These are phyloP conservation scores for Penicillium decumbens DNA, from an alignment of 2,329 filamentous ascomycete species.

Conservation along the genomic window DNA sequence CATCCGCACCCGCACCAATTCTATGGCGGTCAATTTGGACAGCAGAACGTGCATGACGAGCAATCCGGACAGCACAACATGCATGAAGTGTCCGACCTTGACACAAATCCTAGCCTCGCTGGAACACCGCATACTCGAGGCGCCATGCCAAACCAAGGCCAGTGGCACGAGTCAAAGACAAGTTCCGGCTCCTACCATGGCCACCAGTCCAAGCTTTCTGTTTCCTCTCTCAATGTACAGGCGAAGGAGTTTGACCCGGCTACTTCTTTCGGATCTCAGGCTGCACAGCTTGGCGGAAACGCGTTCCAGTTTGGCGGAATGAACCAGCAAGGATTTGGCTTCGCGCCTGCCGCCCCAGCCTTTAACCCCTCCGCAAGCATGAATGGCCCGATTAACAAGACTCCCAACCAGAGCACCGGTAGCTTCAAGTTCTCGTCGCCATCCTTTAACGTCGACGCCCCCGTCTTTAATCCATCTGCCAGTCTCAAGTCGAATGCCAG, in stretches of 20 bases:
- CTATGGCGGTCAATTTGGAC: conserved; percentile 31
- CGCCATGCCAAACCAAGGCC: conserved; percentile 25
- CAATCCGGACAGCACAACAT: conserved; percentile 29
- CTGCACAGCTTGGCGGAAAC: conserved; percentile 41
- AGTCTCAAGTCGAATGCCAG: conserved; percentile 26
- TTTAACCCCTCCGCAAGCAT: conserved; percentile 57
- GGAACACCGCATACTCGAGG: conserved; percentile 53
- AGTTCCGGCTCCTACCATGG: conserved; percentile 12
- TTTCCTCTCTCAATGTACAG: conserved; percentile 79
- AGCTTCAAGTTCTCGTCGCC: conserved; percentile 64
- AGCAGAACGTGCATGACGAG: conserved; percentile 35
- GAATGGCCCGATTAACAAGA: conserved; percentile 14
- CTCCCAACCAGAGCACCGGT: conserved; percentile 13
- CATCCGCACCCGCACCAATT: conserved; percentile 35
- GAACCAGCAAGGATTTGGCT: conserved; percentile 27
- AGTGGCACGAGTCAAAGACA: conserved; percentile 34
- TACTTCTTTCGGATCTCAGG: conserved; percentile 47
- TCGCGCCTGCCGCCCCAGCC: conserved; percentile 56
- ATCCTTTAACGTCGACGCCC: conserved; percentile 71
- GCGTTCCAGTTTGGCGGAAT: conserved; percentile 41
- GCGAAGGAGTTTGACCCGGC: conserved; percentile 77
- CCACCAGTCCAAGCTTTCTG: conserved; percentile 64
- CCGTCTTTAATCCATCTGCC: conserved; percentile 63
- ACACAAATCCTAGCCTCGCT: conserved; percentile 69
- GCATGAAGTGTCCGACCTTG: conserved; percentile 60